Conservation (phyloP, 2,329 filamentous ascomycete genomes). For the Xylaria sp. region DNA sequence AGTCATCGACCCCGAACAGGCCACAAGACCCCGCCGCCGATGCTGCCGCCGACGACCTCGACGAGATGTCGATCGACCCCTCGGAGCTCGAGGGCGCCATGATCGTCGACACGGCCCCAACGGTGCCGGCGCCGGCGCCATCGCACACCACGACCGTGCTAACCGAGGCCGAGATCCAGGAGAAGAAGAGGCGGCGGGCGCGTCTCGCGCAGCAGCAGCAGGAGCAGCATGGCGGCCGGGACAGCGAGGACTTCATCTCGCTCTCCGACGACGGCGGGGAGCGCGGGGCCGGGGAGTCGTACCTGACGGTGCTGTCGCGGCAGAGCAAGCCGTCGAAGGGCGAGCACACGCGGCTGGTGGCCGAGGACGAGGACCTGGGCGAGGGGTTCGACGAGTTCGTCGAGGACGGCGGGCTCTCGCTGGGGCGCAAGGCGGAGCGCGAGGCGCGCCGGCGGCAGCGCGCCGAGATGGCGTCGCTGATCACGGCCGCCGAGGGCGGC, state of each 20-base stretch:
- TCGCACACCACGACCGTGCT: slow-evolving; percentile 61
- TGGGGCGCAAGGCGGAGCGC: slow-evolving; percentile 78
- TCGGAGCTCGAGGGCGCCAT: slow-evolving; percentile 65
- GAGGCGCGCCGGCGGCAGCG: slow-evolving; percentile 69
- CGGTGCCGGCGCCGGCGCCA: slow-evolving; percentile 40
- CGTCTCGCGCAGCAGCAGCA: slow-evolving; percentile 70
- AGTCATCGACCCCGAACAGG: slow-evolving; percentile 81
- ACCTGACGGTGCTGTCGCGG: slow-evolving; percentile 33
- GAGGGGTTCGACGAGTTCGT: slow-evolving; percentile 94
- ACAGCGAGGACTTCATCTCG: slow-evolving; percentile 63
- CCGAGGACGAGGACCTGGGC: slow-evolving; percentile 87
- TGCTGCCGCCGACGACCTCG: slow-evolving; percentile 48
- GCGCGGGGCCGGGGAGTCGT: slow-evolving; percentile 35
- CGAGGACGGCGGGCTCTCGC: slow-evolving; percentile 77
- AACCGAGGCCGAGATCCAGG: slow-evolving; percentile 81
- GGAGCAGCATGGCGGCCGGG: slow-evolving; percentile 18
- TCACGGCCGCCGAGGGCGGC: slow-evolving; percentile 74
- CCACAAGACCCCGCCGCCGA: slow-evolving; percentile 64
- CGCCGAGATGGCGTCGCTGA: slow-evolving; percentile 80
- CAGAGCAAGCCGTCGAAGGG: slow-evolving; percentile 51
- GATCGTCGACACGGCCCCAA: slow-evolving; percentile 59
- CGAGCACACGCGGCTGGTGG: slow-evolving; percentile 72
- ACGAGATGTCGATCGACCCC: slow-evolving; percentile 59
- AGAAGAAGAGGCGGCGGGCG: slow-evolving; percentile 88
- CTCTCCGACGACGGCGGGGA: slow-evolving; percentile 56